Percentiles rank a stretch among this genome's conserved stretches.
phyloP scores from a whole-genome alignment of 345 rosid species.

The Sonneratia alba region DNA sequence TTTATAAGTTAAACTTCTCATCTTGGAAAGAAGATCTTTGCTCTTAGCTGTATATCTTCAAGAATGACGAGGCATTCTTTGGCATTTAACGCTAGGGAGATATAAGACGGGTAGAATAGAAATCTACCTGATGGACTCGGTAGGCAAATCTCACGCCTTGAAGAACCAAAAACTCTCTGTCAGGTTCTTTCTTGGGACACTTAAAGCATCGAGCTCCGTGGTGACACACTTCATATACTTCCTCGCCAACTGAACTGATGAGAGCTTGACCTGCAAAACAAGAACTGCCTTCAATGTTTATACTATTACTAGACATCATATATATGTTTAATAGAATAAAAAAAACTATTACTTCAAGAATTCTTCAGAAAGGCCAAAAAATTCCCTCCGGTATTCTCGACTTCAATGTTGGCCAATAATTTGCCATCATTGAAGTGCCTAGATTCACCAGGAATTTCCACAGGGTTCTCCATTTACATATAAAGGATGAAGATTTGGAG shows the following conservation, averaged over 20 bases:
- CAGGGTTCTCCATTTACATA: too few relatives aligned
- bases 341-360: background rate
- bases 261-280: constrained; percentile 72
- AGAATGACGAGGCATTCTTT: background rate
- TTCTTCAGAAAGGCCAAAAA: background rate
- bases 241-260: constrained; percentile 87
- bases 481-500: too few relatives aligned
- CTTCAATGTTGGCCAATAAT: too few relatives aligned
- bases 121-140: constrained; percentile 84
- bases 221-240: constrained; percentile 95
- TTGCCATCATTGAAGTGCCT: too few relatives aligned
- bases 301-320: background rate
- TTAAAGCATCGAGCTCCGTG: constrained; percentile 66
- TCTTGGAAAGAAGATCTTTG: too few relatives aligned
- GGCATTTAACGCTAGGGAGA: background rate
- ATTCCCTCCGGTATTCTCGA: too few relatives aligned
- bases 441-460: background rate
- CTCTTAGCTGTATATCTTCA: background rate
- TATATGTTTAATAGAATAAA: background rate
- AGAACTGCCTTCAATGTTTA: background rate
- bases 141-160: constrained; percentile 95
- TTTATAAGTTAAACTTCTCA: background rate
- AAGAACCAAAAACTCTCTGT: constrained; percentile 82
- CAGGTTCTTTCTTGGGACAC: constrained; percentile 77
- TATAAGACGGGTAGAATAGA: background rate